phyloP scores from a whole-genome alignment of 306 rosid species.

The Hippophae rhamnoides region DNA sequence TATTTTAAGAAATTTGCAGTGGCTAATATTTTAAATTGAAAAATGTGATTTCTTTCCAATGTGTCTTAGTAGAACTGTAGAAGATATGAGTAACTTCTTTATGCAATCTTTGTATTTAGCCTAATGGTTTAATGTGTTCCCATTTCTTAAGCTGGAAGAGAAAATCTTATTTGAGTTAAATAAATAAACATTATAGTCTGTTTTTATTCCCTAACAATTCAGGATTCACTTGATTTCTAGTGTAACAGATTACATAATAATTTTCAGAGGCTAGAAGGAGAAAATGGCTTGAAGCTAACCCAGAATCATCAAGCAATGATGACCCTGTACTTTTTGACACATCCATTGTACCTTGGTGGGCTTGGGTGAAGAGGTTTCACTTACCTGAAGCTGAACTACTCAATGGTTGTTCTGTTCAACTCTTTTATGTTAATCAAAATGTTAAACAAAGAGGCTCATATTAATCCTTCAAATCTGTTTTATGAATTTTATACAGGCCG shows the following conservation, averaged over 20 bases:
- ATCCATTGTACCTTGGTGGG: conserved; percentile 97
- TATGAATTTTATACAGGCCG: conserved; percentile 36
- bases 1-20: too few species aligned
- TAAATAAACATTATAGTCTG: too few species aligned
- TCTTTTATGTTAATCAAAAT: conserved; percentile 2
- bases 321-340: conserved; percentile 78
- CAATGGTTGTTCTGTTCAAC: conserved; percentile 50
- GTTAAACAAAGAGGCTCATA: conserved; percentile 12
- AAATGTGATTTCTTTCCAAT: too few species aligned
- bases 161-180: too few species aligned
- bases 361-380: conserved; percentile 92
- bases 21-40: too few species aligned
- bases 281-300: conserved; percentile 80
- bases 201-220: not conserved
- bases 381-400: conserved; percentile 96
- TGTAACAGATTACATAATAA: conserved; percentile 11
- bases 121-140: too few species aligned
- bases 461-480: conserved; percentile 1
- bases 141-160: too few species aligned
- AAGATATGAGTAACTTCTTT: too few species aligned
- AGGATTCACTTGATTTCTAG: conserved; percentile 23
- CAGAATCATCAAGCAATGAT: conserved; percentile 73
- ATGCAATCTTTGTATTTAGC: too few species aligned
- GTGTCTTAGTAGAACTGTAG: too few species aligned
- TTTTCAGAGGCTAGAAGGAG: conserved; percentile 90